Conservation (phyloP, 768 basidiomycete species). For the Arthromyces matolae region DNA sequence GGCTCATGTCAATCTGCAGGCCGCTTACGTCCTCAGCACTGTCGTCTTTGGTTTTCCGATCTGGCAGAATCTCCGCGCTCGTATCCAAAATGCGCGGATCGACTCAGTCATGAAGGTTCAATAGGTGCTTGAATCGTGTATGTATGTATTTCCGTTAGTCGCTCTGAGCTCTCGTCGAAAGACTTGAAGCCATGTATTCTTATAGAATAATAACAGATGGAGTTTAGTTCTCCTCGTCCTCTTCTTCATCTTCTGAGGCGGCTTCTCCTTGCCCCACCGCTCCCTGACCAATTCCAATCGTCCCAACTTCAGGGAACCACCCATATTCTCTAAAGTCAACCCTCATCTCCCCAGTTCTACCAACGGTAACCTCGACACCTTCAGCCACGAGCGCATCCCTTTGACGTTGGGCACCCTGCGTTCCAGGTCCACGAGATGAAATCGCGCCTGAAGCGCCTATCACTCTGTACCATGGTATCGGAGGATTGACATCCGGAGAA, state of each 20-base stretch:
- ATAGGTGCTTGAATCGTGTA: conserved; percentile 20
- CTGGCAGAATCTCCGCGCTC: conserved; percentile 48
- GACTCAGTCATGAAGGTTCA: conserved; percentile 78
- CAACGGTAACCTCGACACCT: conserved; percentile 68
- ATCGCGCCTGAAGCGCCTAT: conserved; percentile 66
- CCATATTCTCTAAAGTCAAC: conserved; percentile 58
- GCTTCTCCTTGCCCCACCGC: conserved; percentile 4
- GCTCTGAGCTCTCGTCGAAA: no score
- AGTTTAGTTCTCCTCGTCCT: no score
- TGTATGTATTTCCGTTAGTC: neutral
- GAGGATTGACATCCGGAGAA: conserved; percentile 51
- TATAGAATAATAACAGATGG: no score
- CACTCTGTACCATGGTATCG: conserved; percentile 82
- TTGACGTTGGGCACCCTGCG: conserved; percentile 74
- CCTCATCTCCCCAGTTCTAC: conserved; percentile 52
- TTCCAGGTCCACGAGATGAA: conserved; percentile 82
- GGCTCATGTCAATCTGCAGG: conserved; percentile 32
- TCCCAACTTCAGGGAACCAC: conserved; percentile 55
- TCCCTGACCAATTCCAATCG: conserved; percentile 11
- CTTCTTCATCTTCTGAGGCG: no score
- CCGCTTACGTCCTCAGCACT: conserved; percentile 48
- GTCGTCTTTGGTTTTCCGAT: conserved; percentile 54
- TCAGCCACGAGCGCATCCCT: conserved; percentile 74
- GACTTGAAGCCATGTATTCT: neutral
- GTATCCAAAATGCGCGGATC: conserved; percentile 66